These are phyloP conservation scores for Leccinum disarticulatum DNA, from an alignment of 768 basidiomycete genomes.

Conservation along the genomic window DNA sequence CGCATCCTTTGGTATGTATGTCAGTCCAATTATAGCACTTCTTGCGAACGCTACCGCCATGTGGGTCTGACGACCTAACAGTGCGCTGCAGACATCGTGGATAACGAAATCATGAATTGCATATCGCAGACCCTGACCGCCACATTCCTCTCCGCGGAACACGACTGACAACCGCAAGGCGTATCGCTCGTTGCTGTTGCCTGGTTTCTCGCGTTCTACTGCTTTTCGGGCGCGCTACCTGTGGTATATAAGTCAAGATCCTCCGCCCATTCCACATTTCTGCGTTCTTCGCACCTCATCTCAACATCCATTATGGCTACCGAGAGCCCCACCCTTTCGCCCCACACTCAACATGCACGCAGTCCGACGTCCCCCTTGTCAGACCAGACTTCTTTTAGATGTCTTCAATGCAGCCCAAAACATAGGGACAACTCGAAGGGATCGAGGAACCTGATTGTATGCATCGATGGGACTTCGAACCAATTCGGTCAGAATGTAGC, in stretches of 20 bases:
- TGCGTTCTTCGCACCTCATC: not conserved
- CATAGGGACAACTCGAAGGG: conserved; percentile 2
- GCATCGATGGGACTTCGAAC: not conserved
- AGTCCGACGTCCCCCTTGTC: not conserved
- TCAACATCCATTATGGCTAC: not conserved
- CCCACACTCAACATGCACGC: not conserved
- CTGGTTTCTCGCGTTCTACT: not conserved
- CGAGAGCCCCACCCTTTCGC: not conserved
- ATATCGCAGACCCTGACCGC: conserved; percentile 2
- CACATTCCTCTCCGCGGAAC: conserved; percentile 9
- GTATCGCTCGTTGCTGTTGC: not conserved
- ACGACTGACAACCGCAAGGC: not conserved
- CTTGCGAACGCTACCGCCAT: not conserved
- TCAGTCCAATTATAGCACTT: not conserved
- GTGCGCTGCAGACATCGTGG: conserved; percentile 7
- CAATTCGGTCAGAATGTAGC: not conserved
- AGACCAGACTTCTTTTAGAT: conserved; percentile 1
- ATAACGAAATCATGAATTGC: conserved; percentile 4
- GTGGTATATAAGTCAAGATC: not conserved
- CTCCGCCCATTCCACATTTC: not conserved
- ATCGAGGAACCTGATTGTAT: conserved; percentile 18
- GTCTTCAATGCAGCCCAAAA: conserved; percentile 13
- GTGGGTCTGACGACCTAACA: not conserved
- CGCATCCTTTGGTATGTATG: not conserved
- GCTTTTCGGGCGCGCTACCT: conserved; percentile 9